Evolutionary conservation across 108 stramenopile species (phyloP), one percentile per base, ranked within the genome.

Genomic region (Skeletonema grethae): DNA sequence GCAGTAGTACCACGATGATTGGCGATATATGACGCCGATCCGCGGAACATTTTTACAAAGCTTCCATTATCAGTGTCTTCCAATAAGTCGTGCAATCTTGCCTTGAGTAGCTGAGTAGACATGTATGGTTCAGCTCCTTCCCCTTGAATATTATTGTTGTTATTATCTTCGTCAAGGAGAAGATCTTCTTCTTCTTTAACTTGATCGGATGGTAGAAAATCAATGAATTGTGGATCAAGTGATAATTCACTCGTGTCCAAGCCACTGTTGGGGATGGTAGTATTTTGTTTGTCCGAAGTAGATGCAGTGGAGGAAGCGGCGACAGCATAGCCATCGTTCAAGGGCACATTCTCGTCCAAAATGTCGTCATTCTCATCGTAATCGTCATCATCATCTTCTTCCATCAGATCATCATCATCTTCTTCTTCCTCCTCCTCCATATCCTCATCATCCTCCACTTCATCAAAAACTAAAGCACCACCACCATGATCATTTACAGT

Each of bases 41-140:
- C 94, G 22, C 97, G 87, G 74, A 98, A 98, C 85, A 97, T 93
- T 43, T 92, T 87, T 0, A 97, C 95, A 75, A 98, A 98, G 50
- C 78, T 8, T 20, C 80, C 80, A 15, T 31, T 28, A 4, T 57
- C 46, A 3, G 61, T 28, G 10, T 63, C 75, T 31, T 30, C 30
- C 36, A 41, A 63, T 22, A 34, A 16, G 59, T 31, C 59, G 13
- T 61, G 61, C 32, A 61, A 8, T 36, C 18, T 31, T 20, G 35
- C 12, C 8, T 61, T 31, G 35, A 36, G 18, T 61, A 36, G 30
- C 8, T 36, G 36, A 61, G 18, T 30, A 13, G 61, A 15, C 11
- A 48, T 60, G 66, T 46, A 46, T 34, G 45, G 15, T 22, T 53
- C 53, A 5, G 25, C 53, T 25, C 43, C 20, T 9, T 76, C 38